phyloP scores from a whole-genome alignment of 495 filamentous ascomycete species.

The Aspergillus sclerotiicarbonarius region DNA sequence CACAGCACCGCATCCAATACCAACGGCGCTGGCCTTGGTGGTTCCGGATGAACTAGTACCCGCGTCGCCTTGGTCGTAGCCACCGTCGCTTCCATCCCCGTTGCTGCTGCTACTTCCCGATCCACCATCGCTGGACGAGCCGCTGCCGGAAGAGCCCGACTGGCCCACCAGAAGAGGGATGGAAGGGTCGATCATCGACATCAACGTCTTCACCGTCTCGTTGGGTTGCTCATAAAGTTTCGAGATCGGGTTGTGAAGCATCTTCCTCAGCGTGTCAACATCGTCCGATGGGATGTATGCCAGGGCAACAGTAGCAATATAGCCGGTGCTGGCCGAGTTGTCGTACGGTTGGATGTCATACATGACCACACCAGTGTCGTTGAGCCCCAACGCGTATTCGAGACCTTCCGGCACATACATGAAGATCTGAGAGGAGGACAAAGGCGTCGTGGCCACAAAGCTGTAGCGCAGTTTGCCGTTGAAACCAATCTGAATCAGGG shows the following conservation, averaged over 20 bases:
- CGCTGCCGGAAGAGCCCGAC: slow-evolving; percentile 35
- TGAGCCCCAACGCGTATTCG: slow-evolving; percentile 58
- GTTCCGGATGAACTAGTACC: slow-evolving; percentile 51
- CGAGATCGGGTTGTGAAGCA: slow-evolving; percentile 66
- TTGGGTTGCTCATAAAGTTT: slow-evolving; percentile 67
- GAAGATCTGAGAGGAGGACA: slow-evolving; percentile 86
- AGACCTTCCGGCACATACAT: slow-evolving; percentile 73
- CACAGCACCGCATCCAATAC: slow-evolving; percentile 75
- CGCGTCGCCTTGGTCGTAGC: slow-evolving; percentile 33
- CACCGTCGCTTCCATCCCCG: slow-evolving; percentile 19
- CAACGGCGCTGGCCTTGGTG: slow-evolving; percentile 71
- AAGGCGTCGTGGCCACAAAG: slow-evolving; percentile 67
- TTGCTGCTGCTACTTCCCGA: slow-evolving; percentile 13
- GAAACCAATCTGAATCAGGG: slow-evolving; percentile 83
- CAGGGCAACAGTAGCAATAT: slow-evolving; percentile 78
- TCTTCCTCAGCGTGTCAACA: slow-evolving; percentile 58
- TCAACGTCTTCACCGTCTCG: slow-evolving; percentile 61
- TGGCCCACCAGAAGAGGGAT: slow-evolving; percentile 72
- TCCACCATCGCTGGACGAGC: slow-evolving; percentile 19
- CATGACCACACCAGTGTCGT: slow-evolving; percentile 56
- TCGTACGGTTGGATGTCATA: slow-evolving; percentile 75
- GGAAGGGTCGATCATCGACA: slow-evolving; percentile 77
- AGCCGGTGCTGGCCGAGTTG: slow-evolving; percentile 65
- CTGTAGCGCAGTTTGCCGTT: slow-evolving; percentile 72
- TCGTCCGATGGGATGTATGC: slow-evolving; percentile 68